Base-by-base conservation (phyloP, 164 flowering plant species). In the Buxus sempervirens region DNA sequence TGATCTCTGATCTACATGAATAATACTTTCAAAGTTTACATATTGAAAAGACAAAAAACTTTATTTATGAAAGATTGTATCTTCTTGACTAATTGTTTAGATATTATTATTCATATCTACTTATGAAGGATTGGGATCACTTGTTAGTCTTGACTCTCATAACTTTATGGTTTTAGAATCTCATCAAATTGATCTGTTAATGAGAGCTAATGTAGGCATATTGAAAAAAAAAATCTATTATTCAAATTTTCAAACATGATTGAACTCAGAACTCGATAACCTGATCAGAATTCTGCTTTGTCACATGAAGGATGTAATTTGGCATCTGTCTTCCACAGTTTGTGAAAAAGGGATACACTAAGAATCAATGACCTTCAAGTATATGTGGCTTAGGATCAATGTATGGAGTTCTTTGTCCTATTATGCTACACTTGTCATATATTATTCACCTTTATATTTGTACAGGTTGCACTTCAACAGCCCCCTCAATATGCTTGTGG, bases 401-500 rank as follows among this genome's bases (percentile, higher is more conserved):
- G 12, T 45, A 10, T 45, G 51, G 18, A 45, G 51, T 45, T 9
- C 12, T 19, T 26, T 21, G n/a, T n/a, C 21, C 8, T n/a, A 27
- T 10, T 48, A 24, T n/a, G 8, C 53, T 41, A 51, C 25, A 14
- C 24, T n/a, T 62, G 25, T 60, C 55, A 41, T 27, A 25, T 49
- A 38, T 63, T 62, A 19, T 56, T 19, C n/a, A 19, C 20, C 72
- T 70, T 32, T 64, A 57, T 62, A 25, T 27, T 69, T 70, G 59
- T 69, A 59, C 83, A 94, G 98, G 94, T 93, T 72, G 91, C 96
- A 4, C 90, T 96, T 64, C 99, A 93, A 77, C 99, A 90, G 82
- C 93, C 91, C 12, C 91, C 99, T 68, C 95, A 93, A 55, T 90
- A 87, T 84, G 91, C 98, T 0, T 96, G 98, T 79, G 99, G 88